Base-by-base conservation (phyloP, 495 filamentous ascomycete genomes). In the Penicillium mononematosum region DNA sequence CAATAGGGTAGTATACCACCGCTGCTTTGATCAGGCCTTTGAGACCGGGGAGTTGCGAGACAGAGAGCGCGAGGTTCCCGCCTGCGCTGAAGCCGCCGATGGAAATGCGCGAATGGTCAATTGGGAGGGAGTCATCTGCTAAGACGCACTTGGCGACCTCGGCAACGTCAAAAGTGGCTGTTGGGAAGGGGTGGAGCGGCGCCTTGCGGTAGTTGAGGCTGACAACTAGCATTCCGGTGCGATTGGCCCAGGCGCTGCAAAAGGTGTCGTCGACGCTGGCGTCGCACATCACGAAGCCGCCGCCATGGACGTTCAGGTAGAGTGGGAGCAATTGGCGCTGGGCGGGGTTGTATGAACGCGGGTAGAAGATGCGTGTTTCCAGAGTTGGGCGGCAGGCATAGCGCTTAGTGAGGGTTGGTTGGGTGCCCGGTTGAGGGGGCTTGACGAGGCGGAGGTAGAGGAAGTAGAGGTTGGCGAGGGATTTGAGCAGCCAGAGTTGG, bases 51-150 rank as follows among this genome's bases (percentile, higher is more conserved):
- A 69, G 22, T 55, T 73, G 70, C 36, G 58, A 56, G 3, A 56
- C 71, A n/a, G 65, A 65, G 0, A 75, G 59, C 2, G 65, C 58
- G 1, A 77, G 63, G 45, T 71, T 71, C 4, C 54, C 74, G 10
- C 74, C 74, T 27, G 74, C 72, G 53, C 68, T 71, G 58, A 70
- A 74, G 10, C 74, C 74, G 16, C 72, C 74, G 34, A 77, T 69
- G 0, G 57, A 60, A 6, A 74, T 60, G 10, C 67, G 62, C 1
- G 61, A 45, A 5, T 64, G 65, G 70, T 76, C 68, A 58, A 71
- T 57, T 57, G 73, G 48, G 22, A 67, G 55, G n/a, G 45, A 39
- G 20, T 54, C 45, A 58, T 56, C 68, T 70, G 80, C 57, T 60
- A 79, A 74, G 43, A 73, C 82, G 11, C 71, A 79, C 1, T 56